These are phyloP conservation scores for Diaporthe eres DNA, from an alignment of 2,329 filamentous ascomycete species.

Conservation along the genomic window DNA sequence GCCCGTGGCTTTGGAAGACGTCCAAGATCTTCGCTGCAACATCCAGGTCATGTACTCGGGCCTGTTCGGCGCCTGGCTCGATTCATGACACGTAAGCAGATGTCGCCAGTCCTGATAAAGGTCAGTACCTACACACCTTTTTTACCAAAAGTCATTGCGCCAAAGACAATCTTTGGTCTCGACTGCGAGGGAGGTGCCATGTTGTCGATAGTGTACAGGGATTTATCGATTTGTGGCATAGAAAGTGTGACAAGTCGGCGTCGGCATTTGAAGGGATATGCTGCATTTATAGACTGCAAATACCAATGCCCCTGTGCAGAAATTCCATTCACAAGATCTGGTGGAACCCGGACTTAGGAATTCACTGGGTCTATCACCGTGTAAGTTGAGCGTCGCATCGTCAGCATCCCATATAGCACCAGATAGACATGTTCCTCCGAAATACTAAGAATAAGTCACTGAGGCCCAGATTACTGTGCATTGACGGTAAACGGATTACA, in stretches of 20 bases:
- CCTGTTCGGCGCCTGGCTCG: conserved; percentile 45
- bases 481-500: neutral
- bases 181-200: neutral
- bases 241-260: neutral
- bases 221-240: neutral
- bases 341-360: neutral
- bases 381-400: neutral
- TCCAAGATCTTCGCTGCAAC: conserved; percentile 74
- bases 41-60: conserved; percentile 51
- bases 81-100: neutral
- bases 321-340: neutral
- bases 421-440: conserved; percentile 2
- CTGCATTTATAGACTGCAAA: neutral
- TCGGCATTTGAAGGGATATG: neutral
- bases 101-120: neutral
- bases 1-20: conserved; percentile 74
- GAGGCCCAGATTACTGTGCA: neutral
- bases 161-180: conserved; percentile 48
- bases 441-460: neutral
- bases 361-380: neutral
- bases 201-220: neutral
- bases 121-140: conserved; percentile 27
- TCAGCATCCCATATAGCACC: neutral
- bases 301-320: neutral
- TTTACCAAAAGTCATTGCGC: conserved; percentile 49